These are phyloP conservation scores for Tylopilus orsonianus DNA, from an alignment of 1,284 basidiomycete genomes.

Conservation along the genomic window DNA sequence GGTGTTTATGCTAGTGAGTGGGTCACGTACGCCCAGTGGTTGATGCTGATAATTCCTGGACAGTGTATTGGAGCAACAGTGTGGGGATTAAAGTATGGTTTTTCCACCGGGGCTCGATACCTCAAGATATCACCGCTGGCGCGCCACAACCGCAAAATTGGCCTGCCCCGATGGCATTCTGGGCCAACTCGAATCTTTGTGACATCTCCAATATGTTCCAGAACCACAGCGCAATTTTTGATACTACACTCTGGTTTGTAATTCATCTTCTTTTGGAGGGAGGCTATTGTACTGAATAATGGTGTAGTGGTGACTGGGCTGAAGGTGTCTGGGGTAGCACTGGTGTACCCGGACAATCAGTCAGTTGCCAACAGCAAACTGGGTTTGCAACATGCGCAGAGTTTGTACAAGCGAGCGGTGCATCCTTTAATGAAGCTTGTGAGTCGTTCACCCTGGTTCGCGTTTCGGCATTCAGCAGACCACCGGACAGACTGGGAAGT, in stretches of 20 bases:
- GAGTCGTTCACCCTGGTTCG: conserved; percentile 35
- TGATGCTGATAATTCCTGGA: conserved; percentile 7
- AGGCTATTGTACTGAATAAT: conserved; percentile 2
- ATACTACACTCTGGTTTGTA: conserved; percentile 76
- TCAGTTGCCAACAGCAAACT: conserved; percentile 80
- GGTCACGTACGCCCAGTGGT: neutral
- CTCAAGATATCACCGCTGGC: conserved; percentile 68
- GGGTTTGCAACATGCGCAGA: conserved; percentile 76
- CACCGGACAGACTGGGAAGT: conserved; percentile 66
- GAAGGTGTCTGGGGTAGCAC: conserved; percentile 69
- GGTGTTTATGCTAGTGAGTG: conserved; percentile 80
- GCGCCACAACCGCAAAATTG: conserved; percentile 70
- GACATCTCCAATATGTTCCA: conserved; percentile 75
- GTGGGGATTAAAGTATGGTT: conserved; percentile 82
- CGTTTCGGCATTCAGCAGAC: conserved; percentile 9
- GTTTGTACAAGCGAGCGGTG: conserved; percentile 72
- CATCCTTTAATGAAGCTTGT: conserved; percentile 78
- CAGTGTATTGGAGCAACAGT: conserved; percentile 45
- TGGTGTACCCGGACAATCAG: conserved; percentile 75
- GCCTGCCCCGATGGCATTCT: conserved; percentile 74
- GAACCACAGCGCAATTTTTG: conserved; percentile 75
- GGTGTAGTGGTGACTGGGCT: conserved; percentile 86
- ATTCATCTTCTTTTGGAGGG: conserved; percentile 14
- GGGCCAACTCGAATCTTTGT: conserved; percentile 71
- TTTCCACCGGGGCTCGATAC: conserved; percentile 72